These are phyloP conservation scores for Maudiozyma bulderi DNA, from an alignment of 805 yeast species.

Conservation along the genomic window DNA sequence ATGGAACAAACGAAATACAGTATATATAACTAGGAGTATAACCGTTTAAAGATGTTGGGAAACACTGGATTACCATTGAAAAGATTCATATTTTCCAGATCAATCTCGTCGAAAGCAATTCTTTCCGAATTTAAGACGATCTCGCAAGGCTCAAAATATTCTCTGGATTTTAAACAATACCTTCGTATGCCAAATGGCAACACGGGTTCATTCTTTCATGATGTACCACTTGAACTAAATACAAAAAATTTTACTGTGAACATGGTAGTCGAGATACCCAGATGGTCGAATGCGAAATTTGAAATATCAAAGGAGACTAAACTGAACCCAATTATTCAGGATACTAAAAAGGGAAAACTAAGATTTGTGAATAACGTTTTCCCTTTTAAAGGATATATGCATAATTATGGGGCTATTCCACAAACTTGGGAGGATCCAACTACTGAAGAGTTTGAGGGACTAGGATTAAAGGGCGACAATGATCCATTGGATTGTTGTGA, in stretches of 20 bases:
- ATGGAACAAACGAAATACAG: no score
- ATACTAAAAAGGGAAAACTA: conserved; percentile 56
- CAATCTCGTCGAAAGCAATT: not conserved
- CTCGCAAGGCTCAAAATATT: conserved; percentile 32
- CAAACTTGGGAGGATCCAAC: conserved; percentile 98
- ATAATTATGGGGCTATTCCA: conserved; percentile 81
- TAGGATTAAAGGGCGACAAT: conserved; percentile 64
- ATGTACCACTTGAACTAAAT: conserved; percentile 45
- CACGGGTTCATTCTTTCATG: conserved; percentile 61
- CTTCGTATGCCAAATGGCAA: conserved; percentile 34
- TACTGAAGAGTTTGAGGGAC: conserved; percentile 31
- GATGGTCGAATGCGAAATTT: conserved; percentile 78
- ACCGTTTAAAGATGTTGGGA: not conserved
- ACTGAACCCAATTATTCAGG: conserved; percentile 76
- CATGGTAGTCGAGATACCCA: conserved; percentile 69
- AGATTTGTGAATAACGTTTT: conserved; percentile 71
- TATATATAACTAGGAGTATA: no score
- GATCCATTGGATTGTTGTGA: conserved; percentile 95
- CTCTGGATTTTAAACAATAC: conserved; percentile 36
- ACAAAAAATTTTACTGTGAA: conserved; percentile 39
- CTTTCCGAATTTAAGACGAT: conserved; percentile 8
- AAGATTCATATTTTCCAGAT: not conserved
- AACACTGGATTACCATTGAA: not conserved
- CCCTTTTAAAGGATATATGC: conserved; percentile 79
- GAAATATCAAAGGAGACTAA: conserved; percentile 52